Base-by-base conservation (phyloP, 129 eudicot genomes). In the Dittrichia graveolens region DNA sequence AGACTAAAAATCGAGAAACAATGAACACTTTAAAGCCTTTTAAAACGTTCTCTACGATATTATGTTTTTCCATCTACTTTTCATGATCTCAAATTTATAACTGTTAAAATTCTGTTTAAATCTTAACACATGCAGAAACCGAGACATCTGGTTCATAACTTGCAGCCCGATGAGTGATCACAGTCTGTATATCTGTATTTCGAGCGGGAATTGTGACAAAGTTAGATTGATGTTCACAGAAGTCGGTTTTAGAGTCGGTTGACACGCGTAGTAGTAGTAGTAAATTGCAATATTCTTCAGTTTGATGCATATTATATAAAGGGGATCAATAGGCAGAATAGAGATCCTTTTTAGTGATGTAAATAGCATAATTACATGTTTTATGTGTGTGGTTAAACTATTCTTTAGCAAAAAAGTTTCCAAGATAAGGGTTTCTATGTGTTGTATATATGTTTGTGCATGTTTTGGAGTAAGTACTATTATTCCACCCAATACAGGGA, bases 121-220 rank as follows among this genome's bases (percentile, higher is more conserved):
- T 72, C 4, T 65, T 10, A 14, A 19, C 9, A 1, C 55, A 18
- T 70, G 85, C 88, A 84, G 85, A 80, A 77, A 39, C 44, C 38
- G 69, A 73, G 63, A 74, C 78, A 11, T 14, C n/a, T 14, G 69
- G 79, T 60, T 66, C 76, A 31, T n/a, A 67, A 70, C 71, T 12
- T 16, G 47, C 44, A 13, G 47, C n/a, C 54, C 8, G 35, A 39
- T 39, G 39, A 35, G 19, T 16, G 46, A 44, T 67, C 34, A 50
- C 44, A 5, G n/a, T 15, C n/a, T 48, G 35, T 48, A 40, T 55
- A 50, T 31, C 13, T 8, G 7, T n/a, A n/a, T n/a, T n/a, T n/a
- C n/a, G n/a, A n/a, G n/a, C n/a, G n/a, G n/a, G n/a, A n/a, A n/a
- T n/a, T n/a, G n/a, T n/a, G 49, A 49, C 11, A 54, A 67, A 68